phyloP scores from a whole-genome alignment of 192 early-diverging fungal genomes.

The Linnemannia elongata region DNA sequence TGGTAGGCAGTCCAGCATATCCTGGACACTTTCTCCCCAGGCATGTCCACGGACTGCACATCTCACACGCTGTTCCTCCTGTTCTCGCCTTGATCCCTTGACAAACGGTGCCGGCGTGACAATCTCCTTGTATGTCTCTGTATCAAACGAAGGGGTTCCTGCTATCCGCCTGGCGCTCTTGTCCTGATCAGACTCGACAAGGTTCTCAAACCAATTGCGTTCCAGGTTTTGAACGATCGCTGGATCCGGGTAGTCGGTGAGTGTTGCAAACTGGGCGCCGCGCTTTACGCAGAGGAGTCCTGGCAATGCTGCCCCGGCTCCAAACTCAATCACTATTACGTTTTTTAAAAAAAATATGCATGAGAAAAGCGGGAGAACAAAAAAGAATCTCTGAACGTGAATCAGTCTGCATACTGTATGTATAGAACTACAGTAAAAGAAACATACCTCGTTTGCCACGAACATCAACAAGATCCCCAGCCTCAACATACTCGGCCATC shows the following conservation, averaged over 20 bases:
- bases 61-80: conserved; percentile 27
- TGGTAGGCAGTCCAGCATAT: conserved; percentile 35
- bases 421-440: not conserved
- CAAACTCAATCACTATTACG: conserved; percentile 44
- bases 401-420: too few relatives aligned
- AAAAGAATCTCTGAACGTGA: not conserved
- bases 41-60: conserved; percentile 53
- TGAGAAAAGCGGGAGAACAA: not conserved
- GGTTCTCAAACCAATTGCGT: conserved; percentile 52
- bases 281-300: conserved; percentile 38
- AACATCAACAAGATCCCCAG: conserved; percentile 19
- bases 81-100: not conserved
- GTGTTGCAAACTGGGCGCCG: conserved; percentile 25
- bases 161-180: conserved; percentile 9
- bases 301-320: conserved; percentile 49
- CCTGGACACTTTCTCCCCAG: conserved; percentile 42
- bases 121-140: not conserved
- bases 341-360: not conserved
- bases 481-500: conserved; percentile 52
- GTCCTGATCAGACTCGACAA: conserved; percentile 26
- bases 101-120: not conserved
- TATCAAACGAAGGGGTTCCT: not conserved
- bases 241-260: conserved; percentile 51
- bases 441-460: conserved; percentile 38
- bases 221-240: conserved; percentile 43